A percentile compares a stretch with the other conserved stretches of the same genome.
phyloP scores from a whole-genome alignment of 352 stramenopile genomes.

The Blastocystis sp. region DNA sequence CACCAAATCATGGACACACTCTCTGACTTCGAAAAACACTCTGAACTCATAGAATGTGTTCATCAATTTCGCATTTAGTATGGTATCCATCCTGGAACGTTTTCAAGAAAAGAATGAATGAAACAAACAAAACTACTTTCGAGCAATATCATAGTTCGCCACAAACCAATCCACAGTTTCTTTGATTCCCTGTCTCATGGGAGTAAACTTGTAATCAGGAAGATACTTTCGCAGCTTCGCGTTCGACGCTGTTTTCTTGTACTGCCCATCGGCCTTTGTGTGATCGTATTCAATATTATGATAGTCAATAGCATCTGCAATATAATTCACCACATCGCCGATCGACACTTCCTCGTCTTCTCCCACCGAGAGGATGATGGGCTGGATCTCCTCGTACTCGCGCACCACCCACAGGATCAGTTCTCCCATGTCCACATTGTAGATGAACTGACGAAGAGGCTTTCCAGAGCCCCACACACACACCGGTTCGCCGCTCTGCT shows the following conservation, averaged over 20 bases:
- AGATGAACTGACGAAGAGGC: conserved; percentile 94
- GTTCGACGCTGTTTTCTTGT: conserved; percentile 96
- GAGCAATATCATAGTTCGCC: conserved; percentile 72
- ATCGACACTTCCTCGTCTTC: conserved; percentile 89
- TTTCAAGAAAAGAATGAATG: neutral
- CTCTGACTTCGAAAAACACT: neutral
- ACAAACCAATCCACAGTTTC: conserved; percentile 79
- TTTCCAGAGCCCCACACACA: conserved; percentile 86
- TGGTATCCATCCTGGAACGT: neutral
- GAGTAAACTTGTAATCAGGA: conserved; percentile 88
- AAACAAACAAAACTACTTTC: conserved; percentile 69
- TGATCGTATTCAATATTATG: conserved; percentile 76
- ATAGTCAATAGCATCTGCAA: conserved; percentile 76
- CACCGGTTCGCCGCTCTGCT: conserved; percentile 78
- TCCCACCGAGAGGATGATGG: conserved; percentile 89
- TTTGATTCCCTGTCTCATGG: conserved; percentile 79
- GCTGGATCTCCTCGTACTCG: conserved; percentile 78
- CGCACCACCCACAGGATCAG: conserved; percentile 83
- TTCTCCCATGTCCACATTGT: conserved; percentile 84
- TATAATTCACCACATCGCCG: conserved; percentile 77
- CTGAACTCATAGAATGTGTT: neutral
- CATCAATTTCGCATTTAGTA: neutral
- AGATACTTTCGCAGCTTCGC: conserved; percentile 80
- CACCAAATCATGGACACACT: neutral
- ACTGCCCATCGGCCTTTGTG: conserved; percentile 91